Evolutionary conservation across 139 green algal genomes (phyloP).

Genomic region (Coelastrella sp.): DNA sequence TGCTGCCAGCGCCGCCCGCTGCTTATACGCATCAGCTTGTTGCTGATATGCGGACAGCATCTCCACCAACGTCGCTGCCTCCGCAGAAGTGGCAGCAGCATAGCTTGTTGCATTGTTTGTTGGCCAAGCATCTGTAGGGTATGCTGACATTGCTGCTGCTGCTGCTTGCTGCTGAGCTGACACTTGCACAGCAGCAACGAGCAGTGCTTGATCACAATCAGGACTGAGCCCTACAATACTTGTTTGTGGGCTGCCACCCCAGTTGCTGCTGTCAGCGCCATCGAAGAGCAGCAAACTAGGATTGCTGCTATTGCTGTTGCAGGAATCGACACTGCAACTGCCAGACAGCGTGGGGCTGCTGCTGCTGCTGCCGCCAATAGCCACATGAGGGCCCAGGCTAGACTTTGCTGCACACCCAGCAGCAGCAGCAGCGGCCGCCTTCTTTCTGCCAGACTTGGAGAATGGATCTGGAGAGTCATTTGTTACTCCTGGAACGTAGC

Average conservation of each 20-base stretch:
- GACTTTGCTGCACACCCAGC: neutral
- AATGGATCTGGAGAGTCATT: neutral
- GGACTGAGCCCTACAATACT: neutral
- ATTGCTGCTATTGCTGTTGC: neutral
- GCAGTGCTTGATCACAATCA: neutral
- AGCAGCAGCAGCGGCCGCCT: neutral
- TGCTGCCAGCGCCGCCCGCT: neutral
- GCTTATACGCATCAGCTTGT: neutral
- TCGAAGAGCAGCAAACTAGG: neutral
- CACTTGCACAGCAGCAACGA: neutral
- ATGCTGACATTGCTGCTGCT: neutral
- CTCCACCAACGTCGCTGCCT: neutral
- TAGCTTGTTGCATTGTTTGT: neutral
- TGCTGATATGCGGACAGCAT: neutral
- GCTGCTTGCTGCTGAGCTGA: neutral
- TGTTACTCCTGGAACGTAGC: neutral
- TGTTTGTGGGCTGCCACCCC: neutral
- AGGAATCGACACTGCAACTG: neutral
- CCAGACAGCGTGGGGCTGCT: neutral
- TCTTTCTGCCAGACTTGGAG: neutral
- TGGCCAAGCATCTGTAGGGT: neutral
- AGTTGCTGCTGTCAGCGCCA: neutral
- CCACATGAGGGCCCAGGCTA: neutral
- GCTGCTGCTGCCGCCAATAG: neutral
- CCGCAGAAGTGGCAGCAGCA: neutral